Evolutionary conservation across 495 filamentous ascomycete species (phyloP), one percentile per base, ranked within the genome.

Genomic region (Aspergillus olivimuriae): DNA sequence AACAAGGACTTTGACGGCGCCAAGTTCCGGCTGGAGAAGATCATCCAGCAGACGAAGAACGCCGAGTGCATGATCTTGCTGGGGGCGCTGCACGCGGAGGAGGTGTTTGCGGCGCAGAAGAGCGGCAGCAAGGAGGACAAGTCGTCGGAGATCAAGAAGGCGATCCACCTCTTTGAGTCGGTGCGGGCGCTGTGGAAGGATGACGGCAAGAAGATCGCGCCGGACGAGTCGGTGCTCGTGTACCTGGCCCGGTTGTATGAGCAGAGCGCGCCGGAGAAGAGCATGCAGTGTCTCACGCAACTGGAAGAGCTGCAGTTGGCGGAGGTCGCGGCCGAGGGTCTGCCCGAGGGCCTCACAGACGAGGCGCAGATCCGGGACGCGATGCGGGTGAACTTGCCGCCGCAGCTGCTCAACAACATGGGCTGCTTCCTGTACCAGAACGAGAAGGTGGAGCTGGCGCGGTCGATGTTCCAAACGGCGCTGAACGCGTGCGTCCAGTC

Each of bases 341-440:
- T 72, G 5, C 83, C 83, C 1, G 70, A 82, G 24, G 81, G 76
- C n/a, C 77, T 83, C 4, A 80, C 83, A 16, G 72, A 82, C 34
- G 74, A 76, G 24, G 73, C 75, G n/a, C 71, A 76, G 20, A 52
- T 77, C 19, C 77, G 76, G 41, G 67, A 71, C 22, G 68, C 66
- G 19, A 69, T 92, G 23, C 80, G 87, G 24, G 81, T 89, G 57
- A 68, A 80, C 46, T 69, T 97, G 0, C 85, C 89, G 4, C 89
- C 94, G 2, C 89, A 96, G 60, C 72, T 98, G 1, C 78, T 96
- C 32, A 97, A 95, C 70, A 97, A 98, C 56, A 94, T 98, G 61
- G 92, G 87, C 2, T 92, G 87, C 60, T 95, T 97, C 68, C 76
- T 94, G 48, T 97, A 86, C 51, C 87, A 94, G 52, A 71, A 77